phyloP scores from a whole-genome alignment of 768 basidiomycete species.

The Auricularia sp. region DNA sequence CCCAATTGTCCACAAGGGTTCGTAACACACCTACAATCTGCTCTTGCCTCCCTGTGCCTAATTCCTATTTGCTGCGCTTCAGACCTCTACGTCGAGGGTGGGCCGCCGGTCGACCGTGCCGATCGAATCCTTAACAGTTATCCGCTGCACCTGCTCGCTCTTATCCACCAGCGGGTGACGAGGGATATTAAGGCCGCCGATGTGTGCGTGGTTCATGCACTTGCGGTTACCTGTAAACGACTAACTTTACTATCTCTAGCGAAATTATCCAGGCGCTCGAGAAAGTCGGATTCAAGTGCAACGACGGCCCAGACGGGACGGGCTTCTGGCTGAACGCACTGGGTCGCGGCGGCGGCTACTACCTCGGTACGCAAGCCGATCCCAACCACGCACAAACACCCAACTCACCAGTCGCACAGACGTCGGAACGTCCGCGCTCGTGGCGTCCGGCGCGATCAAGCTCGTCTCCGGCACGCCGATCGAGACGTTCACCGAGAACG shows the following conservation, averaged over 20 bases:
- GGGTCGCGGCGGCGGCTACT: slow-evolving; percentile 50
- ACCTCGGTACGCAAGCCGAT: slow-evolving; percentile 36
- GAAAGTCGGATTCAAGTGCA: slow-evolving; percentile 46
- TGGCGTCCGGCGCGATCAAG: slow-evolving; percentile 61
- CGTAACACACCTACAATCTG: slow-evolving; percentile 8
- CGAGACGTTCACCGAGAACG: slow-evolving; percentile 31
- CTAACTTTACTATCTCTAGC: slow-evolving; percentile 17
- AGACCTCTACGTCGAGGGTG: slow-evolving; percentile 35
- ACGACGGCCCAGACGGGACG: slow-evolving; percentile 38
- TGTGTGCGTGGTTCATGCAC: slow-evolving; percentile 27
- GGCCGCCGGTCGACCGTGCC: slow-evolving; percentile 38
- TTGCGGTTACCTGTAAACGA: background rate
- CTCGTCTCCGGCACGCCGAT: slow-evolving; percentile 52
- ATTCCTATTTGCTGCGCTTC: background rate
- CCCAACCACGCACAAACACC: too few relatives aligned
- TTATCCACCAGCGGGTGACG: slow-evolving; percentile 27
- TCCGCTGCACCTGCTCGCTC: slow-evolving; percentile 28
- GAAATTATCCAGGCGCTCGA: slow-evolving; percentile 45
- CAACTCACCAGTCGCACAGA: slow-evolving; percentile 25
- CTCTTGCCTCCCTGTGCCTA: background rate
- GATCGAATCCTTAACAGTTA: slow-evolving; percentile 40
- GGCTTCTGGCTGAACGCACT: slow-evolving; percentile 42
- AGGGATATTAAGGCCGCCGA: slow-evolving; percentile 43
- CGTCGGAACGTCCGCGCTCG: slow-evolving; percentile 48
- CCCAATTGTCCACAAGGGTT: slow-evolving; percentile 22